Conservation (phyloP, 805 yeast species). For the Candida nitratophila region DNA sequence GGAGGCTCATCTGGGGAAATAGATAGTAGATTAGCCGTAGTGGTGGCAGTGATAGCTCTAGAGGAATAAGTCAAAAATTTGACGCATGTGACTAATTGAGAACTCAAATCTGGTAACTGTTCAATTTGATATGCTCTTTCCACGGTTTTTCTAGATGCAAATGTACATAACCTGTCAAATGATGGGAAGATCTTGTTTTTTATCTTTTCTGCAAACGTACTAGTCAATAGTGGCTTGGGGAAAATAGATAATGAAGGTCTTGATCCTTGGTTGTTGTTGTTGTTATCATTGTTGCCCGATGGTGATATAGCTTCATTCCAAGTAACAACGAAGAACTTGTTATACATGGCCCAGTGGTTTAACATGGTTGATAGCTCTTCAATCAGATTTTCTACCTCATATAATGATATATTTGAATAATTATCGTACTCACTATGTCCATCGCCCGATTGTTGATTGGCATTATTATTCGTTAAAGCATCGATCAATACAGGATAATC, state of each 20-base stretch:
- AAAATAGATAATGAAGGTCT: slow-evolving; percentile 19
- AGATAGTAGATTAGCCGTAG: slow-evolving; percentile 13
- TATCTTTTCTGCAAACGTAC: slow-evolving; percentile 52
- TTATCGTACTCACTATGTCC: slow-evolving; percentile 21
- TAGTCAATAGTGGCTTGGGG: slow-evolving; percentile 47
- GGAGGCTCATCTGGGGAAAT: slow-evolving; percentile 52
- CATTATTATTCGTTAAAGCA: slow-evolving; percentile 12
- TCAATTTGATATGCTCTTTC: slow-evolving; percentile 79
- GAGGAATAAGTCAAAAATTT: slow-evolving; percentile 16
- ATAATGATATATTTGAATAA: slow-evolving; percentile 35
- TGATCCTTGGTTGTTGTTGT: background rate
- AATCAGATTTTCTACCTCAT: slow-evolving; percentile 58
- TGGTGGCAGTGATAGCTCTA: slow-evolving; percentile 11
- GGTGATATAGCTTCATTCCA: slow-evolving; percentile 43
- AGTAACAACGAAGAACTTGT: slow-evolving; percentile 61
- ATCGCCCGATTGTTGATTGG: background rate
- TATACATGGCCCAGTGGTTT: slow-evolving; percentile 80
- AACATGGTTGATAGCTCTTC: slow-evolving; percentile 70
- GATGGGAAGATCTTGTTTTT: slow-evolving; percentile 46
- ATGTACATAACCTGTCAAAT: slow-evolving; percentile 57
- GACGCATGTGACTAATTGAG: slow-evolving; percentile 23
- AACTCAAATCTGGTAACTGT: slow-evolving; percentile 56
- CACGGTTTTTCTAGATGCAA: slow-evolving; percentile 68
- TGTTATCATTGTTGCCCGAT: no score
- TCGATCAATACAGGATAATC: slow-evolving; percentile 39